A percentile compares a stretch with the other conserved stretches of the same genome.
Evolutionary conservation across 139 green algal genomes (phyloP).

Genomic region (Picochlorum sp.): DNA sequence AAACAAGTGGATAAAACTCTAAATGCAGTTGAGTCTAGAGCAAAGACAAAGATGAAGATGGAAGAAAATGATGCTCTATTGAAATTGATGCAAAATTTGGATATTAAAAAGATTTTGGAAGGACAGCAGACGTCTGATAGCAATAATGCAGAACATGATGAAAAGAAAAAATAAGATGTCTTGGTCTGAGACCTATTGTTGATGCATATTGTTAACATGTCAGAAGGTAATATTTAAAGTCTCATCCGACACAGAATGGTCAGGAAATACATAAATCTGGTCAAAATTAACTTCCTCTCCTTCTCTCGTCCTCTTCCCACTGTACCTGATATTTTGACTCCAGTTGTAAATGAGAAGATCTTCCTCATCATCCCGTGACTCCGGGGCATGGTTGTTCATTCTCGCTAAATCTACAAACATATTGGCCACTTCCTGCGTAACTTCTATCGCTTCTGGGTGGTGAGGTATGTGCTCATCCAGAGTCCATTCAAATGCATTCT

Average conservation of each 20-base stretch:
- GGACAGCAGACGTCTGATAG: background rate
- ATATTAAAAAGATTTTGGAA: background rate
- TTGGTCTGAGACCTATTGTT: too few species aligned
- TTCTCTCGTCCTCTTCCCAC: slow-evolving; percentile 11
- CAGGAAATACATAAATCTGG: slow-evolving; percentile 59
- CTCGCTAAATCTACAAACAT: slow-evolving; percentile 58
- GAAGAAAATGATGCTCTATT: background rate
- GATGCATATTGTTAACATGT: too few species aligned
- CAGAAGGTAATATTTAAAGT: too few species aligned
- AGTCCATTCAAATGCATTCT: slow-evolving; percentile 73
- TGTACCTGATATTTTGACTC: background rate
- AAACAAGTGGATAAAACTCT: background rate
- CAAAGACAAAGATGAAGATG: background rate
- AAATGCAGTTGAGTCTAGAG: background rate
- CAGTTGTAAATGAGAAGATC: slow-evolving; percentile 73
- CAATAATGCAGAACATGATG: background rate
- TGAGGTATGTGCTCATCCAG: slow-evolving; percentile 58
- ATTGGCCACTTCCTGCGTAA: slow-evolving; percentile 49
- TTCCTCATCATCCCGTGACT: slow-evolving; percentile 37
- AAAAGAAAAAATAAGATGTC: too few species aligned
- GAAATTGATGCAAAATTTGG: background rate
- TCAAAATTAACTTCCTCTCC: slow-evolving; percentile 60
- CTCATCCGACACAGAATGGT: too few species aligned
- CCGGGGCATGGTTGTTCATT: slow-evolving; percentile 46
- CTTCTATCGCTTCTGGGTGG: slow-evolving; percentile 25